Evolutionary conservation across 1,139 yeast species (phyloP).

Genomic region (Wickerhamomyces sp.): DNA sequence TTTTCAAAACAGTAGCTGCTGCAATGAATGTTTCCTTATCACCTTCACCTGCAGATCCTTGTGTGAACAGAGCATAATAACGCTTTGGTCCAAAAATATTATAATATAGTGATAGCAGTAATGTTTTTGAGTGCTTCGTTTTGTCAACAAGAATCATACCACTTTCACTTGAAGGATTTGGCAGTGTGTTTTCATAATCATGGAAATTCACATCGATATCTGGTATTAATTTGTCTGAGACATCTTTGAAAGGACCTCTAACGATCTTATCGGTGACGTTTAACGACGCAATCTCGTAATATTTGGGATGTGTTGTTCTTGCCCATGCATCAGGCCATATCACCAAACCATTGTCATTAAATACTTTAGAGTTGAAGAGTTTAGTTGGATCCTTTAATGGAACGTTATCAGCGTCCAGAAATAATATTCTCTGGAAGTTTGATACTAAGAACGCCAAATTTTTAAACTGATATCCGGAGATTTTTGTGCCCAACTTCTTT

Average conservation of each 20-base stretch:
- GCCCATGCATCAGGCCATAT: constrained; percentile 79
- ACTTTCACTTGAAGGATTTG: constrained; percentile 61
- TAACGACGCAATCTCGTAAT: constrained; percentile 51
- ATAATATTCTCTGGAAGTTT: constrained; percentile 52
- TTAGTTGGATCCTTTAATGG: constrained; percentile 53
- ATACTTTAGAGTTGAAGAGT: constrained; percentile 37
- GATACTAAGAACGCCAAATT: constrained; percentile 58
- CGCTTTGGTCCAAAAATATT: constrained; percentile 56
- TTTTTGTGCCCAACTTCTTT: constrained; percentile 29
- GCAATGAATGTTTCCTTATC: constrained; percentile 68
- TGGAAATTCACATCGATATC: constrained; percentile 36
- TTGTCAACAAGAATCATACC: constrained; percentile 60
- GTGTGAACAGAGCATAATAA: constrained; percentile 58
- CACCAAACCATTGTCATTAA: constrained; percentile 31
- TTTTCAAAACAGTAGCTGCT: constrained; percentile 49
- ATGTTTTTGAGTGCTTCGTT: constrained; percentile 43
- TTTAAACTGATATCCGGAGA: constrained; percentile 61
- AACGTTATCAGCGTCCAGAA: constrained; percentile 66
- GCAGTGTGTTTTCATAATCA: constrained; percentile 53
- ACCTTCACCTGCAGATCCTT: constrained; percentile 71
- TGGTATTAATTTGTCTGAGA: constrained; percentile 7
- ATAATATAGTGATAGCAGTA: constrained; percentile 51
- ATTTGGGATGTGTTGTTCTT: constrained; percentile 55
- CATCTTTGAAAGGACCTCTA: constrained; percentile 25
- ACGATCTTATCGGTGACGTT: constrained; percentile 26